These are phyloP conservation scores for Cyberlindnera maritima DNA, from an alignment of 805 yeast species.

Conservation along the genomic window DNA sequence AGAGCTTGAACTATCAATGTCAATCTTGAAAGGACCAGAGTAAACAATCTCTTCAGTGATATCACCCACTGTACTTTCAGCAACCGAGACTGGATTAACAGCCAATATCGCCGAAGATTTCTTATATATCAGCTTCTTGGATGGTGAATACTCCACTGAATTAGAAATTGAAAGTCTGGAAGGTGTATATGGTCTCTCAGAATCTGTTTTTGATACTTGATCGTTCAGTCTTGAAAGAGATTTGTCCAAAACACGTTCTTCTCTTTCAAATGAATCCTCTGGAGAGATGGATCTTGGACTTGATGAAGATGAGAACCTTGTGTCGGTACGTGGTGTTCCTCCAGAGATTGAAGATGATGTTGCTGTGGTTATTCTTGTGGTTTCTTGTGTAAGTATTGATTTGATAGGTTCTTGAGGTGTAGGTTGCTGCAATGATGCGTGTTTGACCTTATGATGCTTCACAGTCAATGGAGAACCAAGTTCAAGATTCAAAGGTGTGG, in stretches of 20 bases:
- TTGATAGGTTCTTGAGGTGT: background rate
- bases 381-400: background rate
- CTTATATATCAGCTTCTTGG: slow-evolving; percentile 18
- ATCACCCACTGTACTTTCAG: slow-evolving; percentile 21
- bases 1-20: slow-evolving; percentile 3
- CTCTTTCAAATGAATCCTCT: slow-evolving; percentile 25
- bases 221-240: slow-evolving; percentile 10
- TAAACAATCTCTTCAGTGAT: slow-evolving; percentile 26
- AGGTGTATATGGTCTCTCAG: slow-evolving; percentile 8
- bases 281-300: slow-evolving; percentile 13
- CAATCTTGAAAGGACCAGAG: slow-evolving; percentile 18
- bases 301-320: background rate
- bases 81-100: background rate
- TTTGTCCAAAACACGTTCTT: slow-evolving; percentile 18
- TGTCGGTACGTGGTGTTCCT: background rate
- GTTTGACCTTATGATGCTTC: background rate
- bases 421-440: background rate
- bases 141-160: slow-evolving; percentile 14
- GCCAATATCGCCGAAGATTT: slow-evolving; percentile 20
- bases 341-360: background rate
- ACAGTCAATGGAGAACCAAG: slow-evolving; percentile 4
- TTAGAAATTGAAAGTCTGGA: background rate
- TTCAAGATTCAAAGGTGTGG: background rate
- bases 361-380: background rate
- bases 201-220: background rate